Evolutionary conservation across 2,329 filamentous ascomycete genomes (phyloP).

Genomic region (Colletotrichum somersetense): DNA sequence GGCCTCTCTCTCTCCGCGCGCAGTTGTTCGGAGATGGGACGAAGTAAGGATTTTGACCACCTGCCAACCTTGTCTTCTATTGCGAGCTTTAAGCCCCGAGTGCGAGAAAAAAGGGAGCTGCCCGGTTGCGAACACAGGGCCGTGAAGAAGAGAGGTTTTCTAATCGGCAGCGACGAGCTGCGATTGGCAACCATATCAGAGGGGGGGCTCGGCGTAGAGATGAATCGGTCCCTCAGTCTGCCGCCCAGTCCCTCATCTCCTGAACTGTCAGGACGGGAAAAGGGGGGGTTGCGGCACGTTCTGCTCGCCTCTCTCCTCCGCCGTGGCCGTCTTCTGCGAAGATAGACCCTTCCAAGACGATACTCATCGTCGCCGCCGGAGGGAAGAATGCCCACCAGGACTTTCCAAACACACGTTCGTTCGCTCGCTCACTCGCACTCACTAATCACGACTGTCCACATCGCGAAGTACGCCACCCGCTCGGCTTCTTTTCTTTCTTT

Average conservation of each 20-base stretch:
- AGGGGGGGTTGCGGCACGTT: too few relatives aligned
- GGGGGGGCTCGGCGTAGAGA: background rate
- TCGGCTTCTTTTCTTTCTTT: background rate
- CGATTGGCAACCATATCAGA: background rate
- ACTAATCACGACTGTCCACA: background rate
- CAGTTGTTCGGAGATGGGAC: background rate
- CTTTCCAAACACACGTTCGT: background rate
- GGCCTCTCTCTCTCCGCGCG: background rate
- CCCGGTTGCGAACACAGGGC: too few relatives aligned
- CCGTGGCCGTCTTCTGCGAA: background rate
- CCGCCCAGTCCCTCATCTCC: background rate
- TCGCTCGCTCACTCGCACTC: background rate
- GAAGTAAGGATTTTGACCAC: background rate
- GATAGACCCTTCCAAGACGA: background rate
- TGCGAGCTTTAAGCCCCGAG: background rate
- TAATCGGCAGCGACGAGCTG: background rate
- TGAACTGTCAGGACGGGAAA: background rate
- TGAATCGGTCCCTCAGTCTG: background rate
- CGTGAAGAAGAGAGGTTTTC: background rate
- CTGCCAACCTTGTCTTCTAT: background rate
- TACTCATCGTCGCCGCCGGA: background rate
- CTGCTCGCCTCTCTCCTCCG: background rate
- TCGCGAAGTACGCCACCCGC: background rate
- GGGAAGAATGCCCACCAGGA: background rate
- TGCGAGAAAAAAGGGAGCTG: background rate